Evolutionary conservation across 1,284 basidiomycete genomes (phyloP).

Genomic region (Austroboletus niveus): DNA sequence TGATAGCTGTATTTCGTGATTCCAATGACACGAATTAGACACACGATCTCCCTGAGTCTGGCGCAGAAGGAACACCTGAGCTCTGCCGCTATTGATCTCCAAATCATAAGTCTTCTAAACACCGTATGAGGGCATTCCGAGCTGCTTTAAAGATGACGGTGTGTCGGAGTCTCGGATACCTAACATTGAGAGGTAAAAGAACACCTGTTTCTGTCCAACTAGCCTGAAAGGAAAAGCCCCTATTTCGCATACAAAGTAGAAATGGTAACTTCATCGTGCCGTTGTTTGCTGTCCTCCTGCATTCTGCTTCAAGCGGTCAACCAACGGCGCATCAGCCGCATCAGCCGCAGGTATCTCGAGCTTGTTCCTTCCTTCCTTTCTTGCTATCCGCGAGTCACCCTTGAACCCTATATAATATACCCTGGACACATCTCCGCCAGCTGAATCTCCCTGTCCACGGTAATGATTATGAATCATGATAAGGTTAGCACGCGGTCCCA

Average conservation of each 20-base stretch:
- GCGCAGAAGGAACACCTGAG: too few relatives aligned
- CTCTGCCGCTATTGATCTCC: too few relatives aligned
- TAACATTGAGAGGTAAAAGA: too few relatives aligned
- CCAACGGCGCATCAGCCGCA: conserved; percentile 62
- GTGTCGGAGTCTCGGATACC: too few relatives aligned
- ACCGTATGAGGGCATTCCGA: too few relatives aligned
- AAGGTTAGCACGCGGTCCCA: conserved; percentile 13
- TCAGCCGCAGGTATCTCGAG: conserved; percentile 71
- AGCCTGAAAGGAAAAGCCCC: background rate
- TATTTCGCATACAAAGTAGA: conserved; percentile 8
- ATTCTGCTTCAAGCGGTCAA: conserved; percentile 61
- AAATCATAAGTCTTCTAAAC: too few relatives aligned
- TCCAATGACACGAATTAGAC: too few relatives aligned
- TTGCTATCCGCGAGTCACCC: conserved; percentile 59
- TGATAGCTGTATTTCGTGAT: too few relatives aligned
- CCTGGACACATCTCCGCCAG: conserved; percentile 58
- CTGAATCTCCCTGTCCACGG: conserved; percentile 55
- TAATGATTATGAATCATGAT: conserved; percentile 12
- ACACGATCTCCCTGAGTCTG: too few relatives aligned
- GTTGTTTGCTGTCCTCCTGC: conserved; percentile 35
- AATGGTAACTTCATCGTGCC: conserved; percentile 18
- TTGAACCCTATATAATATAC: conserved; percentile 82
- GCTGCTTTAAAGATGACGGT: too few relatives aligned
- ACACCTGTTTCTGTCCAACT: too few relatives aligned
- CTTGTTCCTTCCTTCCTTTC: conserved; percentile 58